Evolutionary conservation across 768 basidiomycete species (phyloP), one percentile per base, ranked within the genome.

Genomic region (Kwoniella newhampshirensis): DNA sequence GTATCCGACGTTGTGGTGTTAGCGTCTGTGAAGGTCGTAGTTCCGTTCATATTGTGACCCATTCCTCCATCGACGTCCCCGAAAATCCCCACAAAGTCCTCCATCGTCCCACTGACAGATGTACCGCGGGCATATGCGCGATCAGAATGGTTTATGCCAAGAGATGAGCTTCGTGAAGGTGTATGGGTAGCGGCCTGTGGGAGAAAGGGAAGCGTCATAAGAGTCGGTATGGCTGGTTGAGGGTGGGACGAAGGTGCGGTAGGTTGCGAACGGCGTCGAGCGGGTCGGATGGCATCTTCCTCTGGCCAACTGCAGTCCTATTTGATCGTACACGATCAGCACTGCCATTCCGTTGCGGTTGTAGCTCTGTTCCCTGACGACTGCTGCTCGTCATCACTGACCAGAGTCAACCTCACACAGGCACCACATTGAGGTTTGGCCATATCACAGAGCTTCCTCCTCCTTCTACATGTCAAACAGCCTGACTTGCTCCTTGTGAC

Each of bases 401-500:
- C n/a, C n/a, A n/a, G n/a, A n/a, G n/a, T 54, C 42, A 71, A 53
- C 4, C 70, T 53, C 12, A 21, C 52, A 55, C 70, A 71, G 15
- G 64, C 63, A 15, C 51, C 55, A 47, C 70, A 71, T 8, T 41
- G 35, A 32, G 70, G 64, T 43, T 65, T 68, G 5, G 20, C 45
- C 48, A 62, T 42, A 44, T 68, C 64, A 37, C 70, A 71, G 27
- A 58, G 32, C 49, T 71, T 71, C 44, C 63, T 60, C 45, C 70
- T 48, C 46, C 58, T 64, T 32, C 70, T 36, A 37, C 70, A 71
- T 13, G 67, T 64, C 54, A 68, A 47, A 49, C 70, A 71, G 2
- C 70, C 70, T 7, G 41, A 36, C 43, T 59, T 55, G 18, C 62
- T 57, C 32, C 70, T 30, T 1, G 64, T 66, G 28, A 71, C 67